These are phyloP conservation scores for Chlorella sorokiniana DNA, from an alignment of 139 green algal species.

Conservation along the genomic window DNA sequence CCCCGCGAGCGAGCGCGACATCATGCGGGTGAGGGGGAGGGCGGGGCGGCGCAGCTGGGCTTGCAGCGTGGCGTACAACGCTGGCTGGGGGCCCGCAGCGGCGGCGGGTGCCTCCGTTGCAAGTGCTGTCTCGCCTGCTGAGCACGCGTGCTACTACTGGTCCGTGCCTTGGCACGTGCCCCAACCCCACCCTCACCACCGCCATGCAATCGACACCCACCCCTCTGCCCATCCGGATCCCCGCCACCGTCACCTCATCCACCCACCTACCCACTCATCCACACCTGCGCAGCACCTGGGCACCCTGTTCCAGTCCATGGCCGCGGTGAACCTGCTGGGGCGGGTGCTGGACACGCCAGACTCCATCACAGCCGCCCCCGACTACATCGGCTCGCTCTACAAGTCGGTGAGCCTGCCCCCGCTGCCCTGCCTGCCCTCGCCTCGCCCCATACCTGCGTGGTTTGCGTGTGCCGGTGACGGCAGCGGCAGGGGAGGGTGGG, in stretches of 20 bases:
- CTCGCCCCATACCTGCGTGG: background rate
- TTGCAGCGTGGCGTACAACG: no score
- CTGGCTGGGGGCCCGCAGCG: background rate
- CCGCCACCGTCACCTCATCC: no score
- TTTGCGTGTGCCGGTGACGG: background rate
- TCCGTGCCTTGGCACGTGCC: no score
- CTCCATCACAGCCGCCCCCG: slow-evolving; percentile 65
- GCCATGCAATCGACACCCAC: no score
- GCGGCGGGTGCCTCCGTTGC: background rate
- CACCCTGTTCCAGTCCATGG: slow-evolving; percentile 70
- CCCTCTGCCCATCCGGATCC: background rate
- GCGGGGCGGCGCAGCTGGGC: no score
- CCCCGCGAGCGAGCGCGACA: slow-evolving; percentile 21
- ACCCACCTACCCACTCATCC: no score
- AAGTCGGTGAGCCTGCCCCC: slow-evolving; percentile 56
- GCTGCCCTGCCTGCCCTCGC: no score
- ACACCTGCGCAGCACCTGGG: slow-evolving; percentile 69
- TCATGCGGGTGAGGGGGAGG: slow-evolving; percentile 1
- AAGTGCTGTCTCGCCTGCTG: background rate
- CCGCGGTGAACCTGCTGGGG: slow-evolving; percentile 66
- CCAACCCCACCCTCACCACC: no score
- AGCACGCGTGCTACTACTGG: no score
- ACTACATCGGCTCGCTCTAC: slow-evolving; percentile 76
- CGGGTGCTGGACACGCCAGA: slow-evolving; percentile 66
- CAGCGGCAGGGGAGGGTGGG: no score